Conservation (phyloP, 306 rosid species). For the Citrullus mucosospermus region DNA sequence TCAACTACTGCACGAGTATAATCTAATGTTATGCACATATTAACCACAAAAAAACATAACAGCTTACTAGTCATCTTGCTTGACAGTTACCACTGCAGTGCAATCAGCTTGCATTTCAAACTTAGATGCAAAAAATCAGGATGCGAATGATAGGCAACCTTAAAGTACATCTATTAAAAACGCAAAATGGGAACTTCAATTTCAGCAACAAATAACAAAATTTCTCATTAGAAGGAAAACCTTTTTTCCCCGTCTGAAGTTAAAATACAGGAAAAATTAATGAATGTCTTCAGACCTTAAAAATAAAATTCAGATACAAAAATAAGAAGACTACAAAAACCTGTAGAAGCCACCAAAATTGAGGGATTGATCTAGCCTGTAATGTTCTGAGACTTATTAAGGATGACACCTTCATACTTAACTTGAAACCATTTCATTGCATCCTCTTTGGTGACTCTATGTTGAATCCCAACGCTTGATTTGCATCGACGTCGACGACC, state of each 20-base stretch:
- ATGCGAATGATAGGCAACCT: background rate
- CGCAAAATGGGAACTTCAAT: background rate
- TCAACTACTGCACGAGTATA: background rate
- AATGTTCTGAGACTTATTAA: slow-evolving; percentile 38
- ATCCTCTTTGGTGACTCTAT: slow-evolving; percentile 46
- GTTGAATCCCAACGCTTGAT: slow-evolving; percentile 45
- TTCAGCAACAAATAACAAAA: background rate
- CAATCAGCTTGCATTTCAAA: background rate
- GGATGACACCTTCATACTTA: slow-evolving; percentile 50
- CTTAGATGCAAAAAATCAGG: background rate
- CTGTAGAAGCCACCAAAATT: slow-evolving; percentile 1
- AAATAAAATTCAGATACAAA: background rate
- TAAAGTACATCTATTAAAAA: background rate
- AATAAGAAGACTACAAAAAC: background rate
- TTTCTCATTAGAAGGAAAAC: background rate
- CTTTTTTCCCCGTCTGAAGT: background rate
- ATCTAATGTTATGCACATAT: background rate
- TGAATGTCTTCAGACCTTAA: background rate
- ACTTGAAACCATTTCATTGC: slow-evolving; percentile 65
- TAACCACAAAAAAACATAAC: background rate
- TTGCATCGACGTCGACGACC: slow-evolving; percentile 47
- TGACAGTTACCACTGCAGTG: background rate
- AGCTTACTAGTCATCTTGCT: background rate
- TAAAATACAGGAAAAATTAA: background rate
- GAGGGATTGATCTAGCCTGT: slow-evolving; percentile 3